Evolutionary conservation across 495 filamentous ascomycete genomes (phyloP).

Genomic region (Aspergillus carlsbadensis): DNA sequence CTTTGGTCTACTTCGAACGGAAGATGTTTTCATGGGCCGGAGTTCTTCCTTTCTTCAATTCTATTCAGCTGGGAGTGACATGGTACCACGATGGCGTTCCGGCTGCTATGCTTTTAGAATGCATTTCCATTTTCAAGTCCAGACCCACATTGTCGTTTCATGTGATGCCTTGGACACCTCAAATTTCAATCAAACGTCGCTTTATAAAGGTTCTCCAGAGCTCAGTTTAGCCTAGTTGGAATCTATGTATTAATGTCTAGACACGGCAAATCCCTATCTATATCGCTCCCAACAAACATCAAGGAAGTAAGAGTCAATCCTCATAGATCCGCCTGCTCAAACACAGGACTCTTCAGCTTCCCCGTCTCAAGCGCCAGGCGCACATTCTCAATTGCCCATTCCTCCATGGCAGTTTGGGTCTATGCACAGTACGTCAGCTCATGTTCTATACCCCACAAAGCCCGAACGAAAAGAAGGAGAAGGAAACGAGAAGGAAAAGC

Average conservation of each 20-base stretch:
- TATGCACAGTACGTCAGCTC: constrained; percentile 16
- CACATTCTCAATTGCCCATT: constrained; percentile 63
- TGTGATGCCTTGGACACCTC: background rate
- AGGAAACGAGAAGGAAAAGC: no score
- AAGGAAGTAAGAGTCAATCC: background rate
- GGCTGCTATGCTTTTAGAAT: constrained; percentile 16
- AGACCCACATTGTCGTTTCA: background rate
- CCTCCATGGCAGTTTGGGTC: constrained; percentile 65
- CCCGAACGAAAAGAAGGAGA: background rate
- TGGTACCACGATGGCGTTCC: constrained; percentile 21
- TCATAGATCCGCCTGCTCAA: constrained; percentile 55
- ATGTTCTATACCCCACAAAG: background rate
- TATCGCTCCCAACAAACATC: background rate
- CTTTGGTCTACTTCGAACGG: constrained; percentile 1
- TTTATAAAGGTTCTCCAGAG: background rate
- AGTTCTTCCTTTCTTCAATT: constrained; percentile 18
- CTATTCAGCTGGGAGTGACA: constrained; percentile 15
- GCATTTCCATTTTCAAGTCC: constrained; percentile 2
- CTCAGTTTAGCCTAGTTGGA: no score
- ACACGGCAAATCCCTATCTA: background rate
- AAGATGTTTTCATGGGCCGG: constrained; percentile 18
- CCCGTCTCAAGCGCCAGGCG: constrained; percentile 53
- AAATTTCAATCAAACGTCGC: no score
- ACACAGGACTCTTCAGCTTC: constrained; percentile 55
- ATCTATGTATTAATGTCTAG: background rate